phyloP scores from a whole-genome alignment of 352 stramenopile genomes.

The Bremia lactucae region DNA sequence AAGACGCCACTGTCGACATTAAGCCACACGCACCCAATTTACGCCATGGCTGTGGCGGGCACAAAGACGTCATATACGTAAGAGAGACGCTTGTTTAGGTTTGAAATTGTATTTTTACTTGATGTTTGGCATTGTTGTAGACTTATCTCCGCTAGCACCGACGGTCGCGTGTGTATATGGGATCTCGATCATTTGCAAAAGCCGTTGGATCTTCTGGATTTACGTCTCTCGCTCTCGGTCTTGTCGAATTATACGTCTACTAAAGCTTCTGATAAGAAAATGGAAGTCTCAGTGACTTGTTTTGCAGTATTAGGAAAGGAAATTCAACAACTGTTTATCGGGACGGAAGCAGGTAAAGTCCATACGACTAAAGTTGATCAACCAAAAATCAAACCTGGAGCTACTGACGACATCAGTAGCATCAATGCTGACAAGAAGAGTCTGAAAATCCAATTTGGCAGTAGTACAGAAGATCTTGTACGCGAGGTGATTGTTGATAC shows the following conservation, averaged over 20 bases:
- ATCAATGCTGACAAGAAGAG: conserved; percentile 33
- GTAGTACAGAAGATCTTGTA: conserved; percentile 15
- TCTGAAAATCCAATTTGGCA: conserved; percentile 18
- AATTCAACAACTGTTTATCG: conserved; percentile 76
- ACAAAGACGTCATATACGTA: conserved; percentile 78
- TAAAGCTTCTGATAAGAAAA: conserved; percentile 72
- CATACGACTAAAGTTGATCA: conserved; percentile 68
- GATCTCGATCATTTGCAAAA: conserved; percentile 78
- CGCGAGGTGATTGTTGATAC: conserved; percentile 64
- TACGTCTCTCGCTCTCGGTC: conserved; percentile 71
- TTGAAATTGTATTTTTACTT: conserved; percentile 1
- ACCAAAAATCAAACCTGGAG: conserved; percentile 52
- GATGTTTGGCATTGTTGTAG: conserved; percentile 18
- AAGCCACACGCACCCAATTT: conserved; percentile 83
- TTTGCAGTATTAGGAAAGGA: conserved; percentile 77
- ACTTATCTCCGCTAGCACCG: conserved; percentile 77
- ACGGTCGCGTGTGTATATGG: conserved; percentile 80
- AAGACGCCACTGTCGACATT: conserved; percentile 74
- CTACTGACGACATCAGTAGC: conserved; percentile 12
- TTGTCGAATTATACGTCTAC: conserved; percentile 61
- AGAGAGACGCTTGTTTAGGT: conserved; percentile 6
- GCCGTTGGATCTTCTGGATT: conserved; percentile 72
- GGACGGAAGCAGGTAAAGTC: conserved; percentile 71
- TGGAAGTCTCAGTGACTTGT: conserved; percentile 74
- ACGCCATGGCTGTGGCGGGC: conserved; percentile 73